Conservation (phyloP, 140 eudicot genomes). For the Artemisia princeps region DNA sequence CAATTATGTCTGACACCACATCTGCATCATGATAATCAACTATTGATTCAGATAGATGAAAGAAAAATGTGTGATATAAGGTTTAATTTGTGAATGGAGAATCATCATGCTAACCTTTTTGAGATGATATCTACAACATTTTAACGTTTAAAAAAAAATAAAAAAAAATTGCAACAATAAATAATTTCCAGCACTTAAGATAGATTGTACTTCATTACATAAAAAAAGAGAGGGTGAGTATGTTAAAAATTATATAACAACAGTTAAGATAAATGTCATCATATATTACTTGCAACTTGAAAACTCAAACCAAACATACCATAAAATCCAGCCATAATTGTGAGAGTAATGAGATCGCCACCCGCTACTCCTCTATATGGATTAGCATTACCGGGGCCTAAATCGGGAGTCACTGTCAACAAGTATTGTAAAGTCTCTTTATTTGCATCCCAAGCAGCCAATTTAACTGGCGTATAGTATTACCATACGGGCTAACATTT, state of each 20-base stretch:
- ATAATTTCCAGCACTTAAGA: too few relatives aligned
- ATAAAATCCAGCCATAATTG: background rate
- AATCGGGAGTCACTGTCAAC: background rate
- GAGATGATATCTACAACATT: too few relatives aligned
- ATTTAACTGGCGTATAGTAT: constrained; percentile 4
- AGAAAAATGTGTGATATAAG: too few relatives aligned
- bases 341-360: background rate
- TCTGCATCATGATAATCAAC: background rate
- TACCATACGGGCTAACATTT: background rate
- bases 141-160: too few relatives aligned
- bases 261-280: too few relatives aligned
- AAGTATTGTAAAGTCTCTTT: background rate
- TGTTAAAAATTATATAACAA: too few relatives aligned
- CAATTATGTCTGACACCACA: background rate
- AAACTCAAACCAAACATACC: background rate
- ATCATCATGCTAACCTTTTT: too few relatives aligned
- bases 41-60: background rate
- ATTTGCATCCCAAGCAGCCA: constrained; percentile 14
- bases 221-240: too few relatives aligned
- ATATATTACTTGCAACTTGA: too few relatives aligned
- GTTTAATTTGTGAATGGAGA: too few relatives aligned
- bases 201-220: too few relatives aligned
- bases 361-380: background rate
- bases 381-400: background rate
- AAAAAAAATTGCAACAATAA: too few relatives aligned